Conservation (phyloP, 2,329 filamentous ascomycete genomes). For the Teratosphaeria pseudoeucalypti region DNA sequence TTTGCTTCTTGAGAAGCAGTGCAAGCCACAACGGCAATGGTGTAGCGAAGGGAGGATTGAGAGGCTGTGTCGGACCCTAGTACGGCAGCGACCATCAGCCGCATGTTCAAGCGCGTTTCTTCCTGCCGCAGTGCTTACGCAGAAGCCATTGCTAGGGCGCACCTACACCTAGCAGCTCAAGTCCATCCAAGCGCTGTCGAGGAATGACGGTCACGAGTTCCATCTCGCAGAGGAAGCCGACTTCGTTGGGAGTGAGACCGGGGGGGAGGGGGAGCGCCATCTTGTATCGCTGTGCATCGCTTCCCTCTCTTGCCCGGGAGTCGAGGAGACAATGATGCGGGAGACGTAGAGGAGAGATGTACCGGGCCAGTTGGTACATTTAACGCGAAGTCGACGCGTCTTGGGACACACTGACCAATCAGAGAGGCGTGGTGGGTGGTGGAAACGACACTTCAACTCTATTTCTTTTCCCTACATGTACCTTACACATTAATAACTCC, state of each 20-base stretch:
- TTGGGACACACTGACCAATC: neutral
- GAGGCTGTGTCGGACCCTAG: slow-evolving; percentile 65
- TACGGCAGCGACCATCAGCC: slow-evolving; percentile 2
- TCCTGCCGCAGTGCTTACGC: slow-evolving; percentile 13
- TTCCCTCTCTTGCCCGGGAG: neutral
- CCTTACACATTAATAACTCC: neutral
- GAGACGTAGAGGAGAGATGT: neutral
- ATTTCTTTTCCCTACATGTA: neutral
- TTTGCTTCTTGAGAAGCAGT: slow-evolving; percentile 85
- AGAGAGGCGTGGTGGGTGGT: neutral
- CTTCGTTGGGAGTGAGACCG: slow-evolving; percentile 73
- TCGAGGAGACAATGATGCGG: neutral
- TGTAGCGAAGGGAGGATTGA: slow-evolving; percentile 72
- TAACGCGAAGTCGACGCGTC: neutral
- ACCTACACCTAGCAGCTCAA: slow-evolving; percentile 76
- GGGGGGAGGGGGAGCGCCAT: slow-evolving; percentile 55
- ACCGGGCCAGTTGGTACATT: too few relatives aligned
- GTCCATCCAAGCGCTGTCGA: slow-evolving; percentile 75
- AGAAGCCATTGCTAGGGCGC: slow-evolving; percentile 18
- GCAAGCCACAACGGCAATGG: slow-evolving; percentile 88
- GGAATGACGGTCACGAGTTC: slow-evolving; percentile 88
- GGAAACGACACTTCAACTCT: neutral
- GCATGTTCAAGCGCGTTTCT: neutral
- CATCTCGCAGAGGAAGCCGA: slow-evolving; percentile 95
- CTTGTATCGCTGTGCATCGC: slow-evolving; percentile 10